phyloP scores from a whole-genome alignment of 2,329 filamentous ascomycete species.

The Diaporthe australafricana region DNA sequence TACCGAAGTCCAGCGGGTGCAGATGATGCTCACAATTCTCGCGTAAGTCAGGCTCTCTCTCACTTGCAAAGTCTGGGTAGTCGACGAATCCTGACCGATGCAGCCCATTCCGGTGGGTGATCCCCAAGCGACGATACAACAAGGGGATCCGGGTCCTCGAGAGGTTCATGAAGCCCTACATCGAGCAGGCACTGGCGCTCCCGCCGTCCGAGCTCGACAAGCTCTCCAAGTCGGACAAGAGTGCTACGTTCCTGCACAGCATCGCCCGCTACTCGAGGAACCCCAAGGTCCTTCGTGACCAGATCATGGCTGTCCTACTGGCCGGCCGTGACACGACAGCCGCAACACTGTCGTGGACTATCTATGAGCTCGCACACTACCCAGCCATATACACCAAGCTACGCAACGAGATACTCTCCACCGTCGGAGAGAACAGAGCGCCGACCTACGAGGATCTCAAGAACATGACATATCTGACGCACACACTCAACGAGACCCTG shows the following conservation, averaged over 20 bases:
- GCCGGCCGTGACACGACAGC: constrained; percentile 75
- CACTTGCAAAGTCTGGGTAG: neutral
- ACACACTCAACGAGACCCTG: constrained; percentile 54
- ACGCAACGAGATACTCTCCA: constrained; percentile 48
- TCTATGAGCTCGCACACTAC: constrained; percentile 51
- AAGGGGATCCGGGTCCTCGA: constrained; percentile 74
- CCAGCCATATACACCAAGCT: constrained; percentile 52
- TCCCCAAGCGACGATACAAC: constrained; percentile 71
- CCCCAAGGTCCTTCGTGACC: constrained; percentile 75
- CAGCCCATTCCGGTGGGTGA: constrained; percentile 68
- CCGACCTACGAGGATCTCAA: constrained; percentile 62
- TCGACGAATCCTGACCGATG: neutral
- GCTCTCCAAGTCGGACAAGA: constrained; percentile 73
- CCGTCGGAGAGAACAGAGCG: constrained; percentile 44
- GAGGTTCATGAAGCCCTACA: constrained; percentile 76
- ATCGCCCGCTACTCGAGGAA: constrained; percentile 77
- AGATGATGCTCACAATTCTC: constrained; percentile 69
- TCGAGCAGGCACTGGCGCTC: constrained; percentile 73
- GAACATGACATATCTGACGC: constrained; percentile 61
- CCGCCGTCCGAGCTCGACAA: constrained; percentile 75
- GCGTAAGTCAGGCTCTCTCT: constrained; percentile 44
- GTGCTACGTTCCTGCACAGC: constrained; percentile 83
- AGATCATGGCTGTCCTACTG: constrained; percentile 78
- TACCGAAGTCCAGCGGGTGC: constrained; percentile 74
- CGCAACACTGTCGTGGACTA: constrained; percentile 54